These are phyloP conservation scores for Paracoccidioides lutzii DNA, from an alignment of 2,329 filamentous ascomycete genomes.

Conservation along the genomic window DNA sequence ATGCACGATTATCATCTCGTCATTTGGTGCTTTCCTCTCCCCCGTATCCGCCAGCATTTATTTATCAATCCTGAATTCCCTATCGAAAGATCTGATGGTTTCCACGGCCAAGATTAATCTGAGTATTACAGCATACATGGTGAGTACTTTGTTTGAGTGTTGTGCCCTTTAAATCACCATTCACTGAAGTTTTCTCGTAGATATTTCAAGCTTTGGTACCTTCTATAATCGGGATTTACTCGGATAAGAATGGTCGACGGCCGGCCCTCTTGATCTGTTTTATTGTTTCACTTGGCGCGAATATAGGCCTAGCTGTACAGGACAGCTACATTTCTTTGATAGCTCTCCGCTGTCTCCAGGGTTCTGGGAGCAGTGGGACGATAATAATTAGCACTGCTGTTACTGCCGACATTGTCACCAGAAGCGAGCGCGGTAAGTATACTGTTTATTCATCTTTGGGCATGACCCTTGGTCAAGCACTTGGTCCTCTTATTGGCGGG, in stretches of 20 bases:
- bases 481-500: no score
- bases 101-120: no score
- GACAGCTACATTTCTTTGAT: slow-evolving; percentile 46
- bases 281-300: slow-evolving; percentile 44
- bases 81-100: no score
- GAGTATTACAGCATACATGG: no score
- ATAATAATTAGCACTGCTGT: no score
- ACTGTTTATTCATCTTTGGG: slow-evolving; percentile 54
- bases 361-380: slow-evolving; percentile 26
- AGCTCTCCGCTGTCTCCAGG: slow-evolving; percentile 50
- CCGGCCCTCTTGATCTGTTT: slow-evolving; percentile 49
- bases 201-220: slow-evolving; percentile 52
- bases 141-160: no score
- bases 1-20: no score
- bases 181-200: slow-evolving; percentile 3
- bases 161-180: no score
- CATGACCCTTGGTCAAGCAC: slow-evolving; percentile 36
- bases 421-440: slow-evolving; percentile 57
- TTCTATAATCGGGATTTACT: slow-evolving; percentile 48
- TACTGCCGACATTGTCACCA: slow-evolving; percentile 48
- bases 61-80: no score
- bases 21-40: no score
- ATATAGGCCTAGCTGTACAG: slow-evolving; percentile 48
- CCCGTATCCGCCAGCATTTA: no score
- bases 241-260: slow-evolving; percentile 48